These are phyloP conservation scores for Epichloe elymi DNA, from an alignment of 2,329 filamentous ascomycete species.

Conservation along the genomic window DNA sequence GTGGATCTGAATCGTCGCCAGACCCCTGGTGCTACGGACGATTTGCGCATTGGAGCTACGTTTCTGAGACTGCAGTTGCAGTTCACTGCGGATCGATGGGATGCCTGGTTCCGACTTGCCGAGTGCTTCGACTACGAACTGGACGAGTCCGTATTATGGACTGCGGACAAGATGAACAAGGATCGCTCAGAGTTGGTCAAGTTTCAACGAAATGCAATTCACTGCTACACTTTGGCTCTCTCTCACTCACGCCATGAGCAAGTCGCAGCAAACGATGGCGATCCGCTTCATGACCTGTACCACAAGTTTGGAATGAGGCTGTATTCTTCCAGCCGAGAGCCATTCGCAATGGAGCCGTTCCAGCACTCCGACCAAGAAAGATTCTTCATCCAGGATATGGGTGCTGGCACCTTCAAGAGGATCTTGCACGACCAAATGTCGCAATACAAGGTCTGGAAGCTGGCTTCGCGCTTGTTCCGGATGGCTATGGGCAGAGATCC, in stretches of 20 bases:
- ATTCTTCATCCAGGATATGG: slow-evolving; percentile 40
- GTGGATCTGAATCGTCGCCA: slow-evolving; percentile 60
- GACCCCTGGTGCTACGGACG: slow-evolving; percentile 67
- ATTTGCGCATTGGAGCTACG: slow-evolving; percentile 67
- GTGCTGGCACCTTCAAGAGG: slow-evolving; percentile 36
- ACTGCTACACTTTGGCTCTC: slow-evolving; percentile 56
- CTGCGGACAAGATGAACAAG: slow-evolving; percentile 82
- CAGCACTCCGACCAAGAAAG: slow-evolving; percentile 42
- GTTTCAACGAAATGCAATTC: slow-evolving; percentile 67
- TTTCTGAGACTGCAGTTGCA: slow-evolving; percentile 75
- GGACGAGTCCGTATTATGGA: slow-evolving; percentile 79
- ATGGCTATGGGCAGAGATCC: slow-evolving; percentile 42
- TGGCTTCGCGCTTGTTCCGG: slow-evolving; percentile 40
- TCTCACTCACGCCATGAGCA: slow-evolving; percentile 38
- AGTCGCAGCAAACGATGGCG: slow-evolving; percentile 32
- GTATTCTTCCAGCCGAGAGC: slow-evolving; percentile 48
- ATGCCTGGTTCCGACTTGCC: slow-evolving; percentile 79
- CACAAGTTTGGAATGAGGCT: slow-evolving; percentile 48
- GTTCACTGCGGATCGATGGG: slow-evolving; percentile 70
- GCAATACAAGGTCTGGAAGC: slow-evolving; percentile 49
- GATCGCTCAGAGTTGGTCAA: slow-evolving; percentile 60
- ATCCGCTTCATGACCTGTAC: slow-evolving; percentile 44
- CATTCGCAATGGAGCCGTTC: slow-evolving; percentile 50
- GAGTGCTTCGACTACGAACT: slow-evolving; percentile 81
- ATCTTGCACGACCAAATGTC: slow-evolving; percentile 43